Conservation (phyloP, 2,329 filamentous ascomycete species). For the Metarhizium brunneum region DNA sequence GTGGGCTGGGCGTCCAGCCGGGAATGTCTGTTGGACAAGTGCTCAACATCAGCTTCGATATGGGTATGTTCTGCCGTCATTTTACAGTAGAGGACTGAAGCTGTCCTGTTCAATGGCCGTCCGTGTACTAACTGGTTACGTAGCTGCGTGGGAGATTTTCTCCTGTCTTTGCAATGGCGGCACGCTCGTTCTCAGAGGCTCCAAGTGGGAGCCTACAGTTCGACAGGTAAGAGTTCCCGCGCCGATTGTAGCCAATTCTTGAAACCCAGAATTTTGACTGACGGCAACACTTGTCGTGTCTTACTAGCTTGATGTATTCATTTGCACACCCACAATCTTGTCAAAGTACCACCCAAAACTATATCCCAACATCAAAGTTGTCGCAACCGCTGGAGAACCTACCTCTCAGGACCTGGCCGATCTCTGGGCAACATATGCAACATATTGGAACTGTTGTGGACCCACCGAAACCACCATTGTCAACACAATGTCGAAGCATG, state of each 20-base stretch:
- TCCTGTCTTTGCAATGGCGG: slow-evolving; percentile 48
- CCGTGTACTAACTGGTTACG: slow-evolving; percentile 6
- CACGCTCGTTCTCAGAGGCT: slow-evolving; percentile 42
- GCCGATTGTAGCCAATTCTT: neutral
- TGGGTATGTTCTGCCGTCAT: slow-evolving; percentile 36
- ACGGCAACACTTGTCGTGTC: neutral
- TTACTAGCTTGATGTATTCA: slow-evolving; percentile 40
- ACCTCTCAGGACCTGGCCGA: slow-evolving; percentile 42
- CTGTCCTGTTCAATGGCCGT: neutral
- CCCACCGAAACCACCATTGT: slow-evolving; percentile 52
- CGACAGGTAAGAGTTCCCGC: slow-evolving; percentile 25
- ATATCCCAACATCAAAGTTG: slow-evolving; percentile 41
- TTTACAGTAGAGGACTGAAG: slow-evolving; percentile 6
- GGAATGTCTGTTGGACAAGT: slow-evolving; percentile 46
- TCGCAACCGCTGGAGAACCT: slow-evolving; percentile 48
- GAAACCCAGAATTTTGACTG: neutral
- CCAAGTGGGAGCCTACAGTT: slow-evolving; percentile 38
- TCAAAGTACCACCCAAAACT: slow-evolving; percentile 36
- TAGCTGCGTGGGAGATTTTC: slow-evolving; percentile 53
- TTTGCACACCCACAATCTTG: slow-evolving; percentile 46
- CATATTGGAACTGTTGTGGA: slow-evolving; percentile 48
- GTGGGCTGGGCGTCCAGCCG: slow-evolving; percentile 37
- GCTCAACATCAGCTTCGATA: slow-evolving; percentile 51
- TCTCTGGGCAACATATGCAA: slow-evolving; percentile 39
- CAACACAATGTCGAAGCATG: slow-evolving; percentile 45